Conservation (phyloP, 179 eudicot species). For the Pouteria campechiana region DNA sequence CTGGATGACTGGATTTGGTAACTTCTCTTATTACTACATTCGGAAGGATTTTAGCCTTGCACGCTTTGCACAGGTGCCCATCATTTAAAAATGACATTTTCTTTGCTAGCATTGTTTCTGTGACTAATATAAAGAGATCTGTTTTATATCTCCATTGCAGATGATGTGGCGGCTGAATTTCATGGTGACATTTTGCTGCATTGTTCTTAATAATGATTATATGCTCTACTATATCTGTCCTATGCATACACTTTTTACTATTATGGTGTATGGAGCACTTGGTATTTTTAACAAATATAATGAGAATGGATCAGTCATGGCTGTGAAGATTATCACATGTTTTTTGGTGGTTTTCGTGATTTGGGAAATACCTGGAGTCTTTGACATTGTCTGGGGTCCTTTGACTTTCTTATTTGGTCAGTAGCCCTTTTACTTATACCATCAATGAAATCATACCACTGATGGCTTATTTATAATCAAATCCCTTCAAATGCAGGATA, state of each 20-base stretch:
- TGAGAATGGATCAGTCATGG: conserved; percentile 65
- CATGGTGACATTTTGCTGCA: conserved; percentile 67
- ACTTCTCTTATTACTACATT: conserved; percentile 91
- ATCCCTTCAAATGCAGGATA: conserved; percentile 52
- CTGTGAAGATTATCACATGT: conserved; percentile 59
- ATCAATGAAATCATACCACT: too few relatives aligned
- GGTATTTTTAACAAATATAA: conserved; percentile 73
- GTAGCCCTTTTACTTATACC: conserved; percentile 12
- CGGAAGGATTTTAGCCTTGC: conserved; percentile 90
- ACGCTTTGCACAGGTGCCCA: conserved; percentile 81
- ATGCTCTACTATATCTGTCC: conserved; percentile 91
- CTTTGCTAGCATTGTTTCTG: too few relatives aligned
- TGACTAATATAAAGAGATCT: too few relatives aligned
- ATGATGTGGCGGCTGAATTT: conserved; percentile 99
- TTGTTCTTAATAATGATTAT: conserved; percentile 74
- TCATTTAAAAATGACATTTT: too few relatives aligned
- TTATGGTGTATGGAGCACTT: conserved; percentile 96
- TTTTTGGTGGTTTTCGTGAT: conserved; percentile 69
- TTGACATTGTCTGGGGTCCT: conserved; percentile 78
- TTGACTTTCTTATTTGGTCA: conserved; percentile 72
- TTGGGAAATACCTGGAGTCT: conserved; percentile 95
- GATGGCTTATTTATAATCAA: too few relatives aligned
- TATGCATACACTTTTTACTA: conserved; percentile 98
- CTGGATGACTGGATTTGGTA: conserved; percentile 99
- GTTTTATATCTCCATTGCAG: too few relatives aligned